These are phyloP conservation scores for Musa itinerans DNA, from an alignment of 176 grass and related monocot genomes.

Conservation along the genomic window DNA sequence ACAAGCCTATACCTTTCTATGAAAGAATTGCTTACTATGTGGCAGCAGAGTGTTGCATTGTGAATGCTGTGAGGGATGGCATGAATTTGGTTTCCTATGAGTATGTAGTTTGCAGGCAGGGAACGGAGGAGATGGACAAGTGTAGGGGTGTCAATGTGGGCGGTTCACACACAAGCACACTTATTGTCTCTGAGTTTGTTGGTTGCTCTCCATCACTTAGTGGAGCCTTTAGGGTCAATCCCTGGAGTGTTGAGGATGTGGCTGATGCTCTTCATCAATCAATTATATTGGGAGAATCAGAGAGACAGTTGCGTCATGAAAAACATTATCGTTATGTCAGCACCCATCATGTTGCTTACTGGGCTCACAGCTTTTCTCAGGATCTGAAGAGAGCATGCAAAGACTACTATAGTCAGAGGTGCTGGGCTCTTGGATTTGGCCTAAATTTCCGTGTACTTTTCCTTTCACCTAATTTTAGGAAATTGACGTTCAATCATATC, in stretches of 20 bases:
- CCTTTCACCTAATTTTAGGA: conserved; percentile 68
- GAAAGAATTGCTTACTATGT: conserved; percentile 75
- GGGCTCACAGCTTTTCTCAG: conserved; percentile 59
- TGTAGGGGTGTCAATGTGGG: conserved; percentile 28
- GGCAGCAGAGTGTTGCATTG: conserved; percentile 71
- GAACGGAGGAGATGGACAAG: conserved; percentile 46
- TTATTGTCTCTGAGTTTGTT: conserved; percentile 78
- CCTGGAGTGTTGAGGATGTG: conserved; percentile 77
- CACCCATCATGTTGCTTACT: conserved; percentile 60
- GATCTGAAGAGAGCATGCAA: conserved; percentile 73
- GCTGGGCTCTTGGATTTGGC: conserved; percentile 64
- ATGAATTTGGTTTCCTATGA: conserved; percentile 87
- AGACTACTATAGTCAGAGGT: conserved; percentile 62
- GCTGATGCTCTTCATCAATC: conserved; percentile 55
- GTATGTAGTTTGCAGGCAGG: conserved; percentile 69
- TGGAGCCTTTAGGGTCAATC: conserved; percentile 75
- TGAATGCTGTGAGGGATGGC: conserved; percentile 78
- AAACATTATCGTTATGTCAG: conserved; percentile 73
- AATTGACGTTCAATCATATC: conserved; percentile 47
- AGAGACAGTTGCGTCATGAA: conserved; percentile 60
- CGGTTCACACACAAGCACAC: conserved; percentile 39
- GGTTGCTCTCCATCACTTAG: conserved; percentile 88
- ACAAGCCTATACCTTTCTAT: conserved; percentile 56
- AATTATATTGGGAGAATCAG: conserved; percentile 29
- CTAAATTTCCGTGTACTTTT: conserved; percentile 65